These are phyloP conservation scores for Camellia lanceoleosa DNA, from an alignment of 148 eudicot genomes.

Conservation along the genomic window DNA sequence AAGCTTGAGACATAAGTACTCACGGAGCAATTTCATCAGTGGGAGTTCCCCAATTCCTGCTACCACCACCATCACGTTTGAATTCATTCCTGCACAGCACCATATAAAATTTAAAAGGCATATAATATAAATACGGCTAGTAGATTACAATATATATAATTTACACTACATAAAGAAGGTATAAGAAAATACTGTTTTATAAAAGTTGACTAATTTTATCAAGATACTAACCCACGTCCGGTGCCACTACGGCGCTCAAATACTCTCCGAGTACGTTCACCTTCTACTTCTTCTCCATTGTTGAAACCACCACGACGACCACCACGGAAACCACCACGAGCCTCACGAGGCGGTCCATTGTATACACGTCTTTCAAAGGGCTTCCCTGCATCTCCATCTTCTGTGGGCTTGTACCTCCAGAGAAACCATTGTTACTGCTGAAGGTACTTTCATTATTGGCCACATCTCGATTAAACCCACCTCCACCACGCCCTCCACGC, in stretches of 20 bases:
- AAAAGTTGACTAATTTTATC: background rate
- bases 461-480: conserved; percentile 46
- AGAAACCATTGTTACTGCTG: conserved; percentile 38
- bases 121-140: background rate
- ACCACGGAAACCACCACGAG: conserved; percentile 59
- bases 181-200: background rate
- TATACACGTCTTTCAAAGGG: conserved; percentile 46
- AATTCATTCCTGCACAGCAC: conserved; percentile 41
- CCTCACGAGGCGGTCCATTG: conserved; percentile 19
- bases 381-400: conserved; percentile 49
- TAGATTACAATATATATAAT: background rate
- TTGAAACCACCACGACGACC: conserved; percentile 72
- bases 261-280: conserved; percentile 61
- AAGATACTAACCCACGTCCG: conserved; percentile 63
- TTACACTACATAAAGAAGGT: background rate
- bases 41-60: conserved; percentile 86
- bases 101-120: background rate
- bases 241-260: conserved; percentile 89
- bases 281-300: conserved; percentile 63
- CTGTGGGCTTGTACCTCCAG: conserved; percentile 37
- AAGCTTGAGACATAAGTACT: conserved; percentile 20
- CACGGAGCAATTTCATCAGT: conserved; percentile 69
- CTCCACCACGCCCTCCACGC: conserved; percentile 52
- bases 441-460: conserved; percentile 32
- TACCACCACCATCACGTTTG: conserved; percentile 87